Base-by-base conservation (phyloP, 208 protist genomes). In the Trypanosoma mega region DNA sequence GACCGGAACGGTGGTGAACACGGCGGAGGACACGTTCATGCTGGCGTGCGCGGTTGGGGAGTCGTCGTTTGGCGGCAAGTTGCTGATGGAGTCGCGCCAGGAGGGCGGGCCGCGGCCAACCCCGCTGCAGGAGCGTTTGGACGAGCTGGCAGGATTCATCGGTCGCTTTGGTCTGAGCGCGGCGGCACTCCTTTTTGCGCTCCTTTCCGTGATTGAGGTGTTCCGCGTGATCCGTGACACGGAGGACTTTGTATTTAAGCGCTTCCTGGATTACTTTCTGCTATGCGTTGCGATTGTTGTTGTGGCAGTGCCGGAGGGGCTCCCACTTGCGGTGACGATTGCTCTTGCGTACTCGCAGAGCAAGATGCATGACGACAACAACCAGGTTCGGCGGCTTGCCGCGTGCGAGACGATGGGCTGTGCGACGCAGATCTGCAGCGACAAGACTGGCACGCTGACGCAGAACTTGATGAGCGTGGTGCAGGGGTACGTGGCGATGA, bases 371-470 rank as follows among this genome's bases (percentile, higher is more conserved):
- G 87, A 98, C n/a, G 98, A 99, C 53, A 96, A 99, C 57, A 98
- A 98, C 79, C 85, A 99, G n/a, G 98, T 99, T 2, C 83, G 98
- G 49, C 87, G 94, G 30, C 85, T 99, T 39, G 76, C 76, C 12
- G 92, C 98, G 4, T 99, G 96, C 80, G 98, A 99, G 84, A 99
- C 97, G 54, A 99, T 99, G 98, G 97, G 97, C 52, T 82, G 85
- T 30, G 97, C 93, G 7, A 99, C 97, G 6, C 90, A 92, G 50
- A 98, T 99, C 65, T 99, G 98, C 87, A 97, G 94, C 3, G 97
- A 98, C 78, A 99, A 99, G 85, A 99, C 98, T 12, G 98, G 98
- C 41, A 99, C 98, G 33, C 89, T 99, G 33, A 99, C 98, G 18
- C 81, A 92, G 68, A 99, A 99, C 75, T 16, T 81, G 47, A 99